Evolutionary conservation across 352 stramenopile species (phyloP).

Genomic region (Thalassiosira ordinaria): DNA sequence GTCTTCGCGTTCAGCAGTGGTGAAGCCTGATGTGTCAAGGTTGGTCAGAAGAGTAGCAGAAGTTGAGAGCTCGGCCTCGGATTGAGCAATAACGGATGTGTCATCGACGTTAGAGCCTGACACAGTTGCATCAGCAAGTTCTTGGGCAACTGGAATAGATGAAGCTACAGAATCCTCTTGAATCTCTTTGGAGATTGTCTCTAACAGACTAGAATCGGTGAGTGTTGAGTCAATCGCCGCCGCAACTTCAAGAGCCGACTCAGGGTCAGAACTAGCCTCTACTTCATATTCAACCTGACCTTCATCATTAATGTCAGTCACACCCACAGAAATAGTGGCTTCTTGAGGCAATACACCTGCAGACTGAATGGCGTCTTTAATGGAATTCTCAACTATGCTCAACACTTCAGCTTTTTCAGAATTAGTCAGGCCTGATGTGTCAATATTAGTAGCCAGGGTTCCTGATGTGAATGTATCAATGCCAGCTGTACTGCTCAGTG

Average conservation of each 20-base stretch:
- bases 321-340: conserved; percentile 17
- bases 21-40: conserved; percentile 18
- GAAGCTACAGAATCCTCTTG: conserved; percentile 2
- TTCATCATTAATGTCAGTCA: conserved; percentile 25
- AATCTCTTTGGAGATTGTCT: conserved; percentile 8
- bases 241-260: neutral
- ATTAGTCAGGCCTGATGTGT: conserved; percentile 9
- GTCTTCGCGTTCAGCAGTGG: conserved; percentile 10
- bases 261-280: conserved; percentile 3
- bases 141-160: conserved; percentile 9
- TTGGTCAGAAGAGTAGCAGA: conserved; percentile 8
- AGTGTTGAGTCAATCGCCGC: neutral
- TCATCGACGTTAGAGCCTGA: neutral
- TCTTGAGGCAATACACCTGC: conserved; percentile 14
- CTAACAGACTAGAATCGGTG: neutral
- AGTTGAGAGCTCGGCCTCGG: neutral
- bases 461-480: neutral
- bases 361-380: conserved; percentile 18
- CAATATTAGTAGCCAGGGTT: conserved; percentile 10
- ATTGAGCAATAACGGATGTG: neutral
- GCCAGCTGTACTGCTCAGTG: neutral
- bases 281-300: conserved; percentile 23
- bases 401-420: conserved; percentile 17
- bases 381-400: conserved; percentile 5
- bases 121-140: conserved; percentile 8